Evolutionary conservation across 1,284 basidiomycete species (phyloP), one percentile per base, ranked within the genome.

Genomic region (Neonothopanus nambi): DNA sequence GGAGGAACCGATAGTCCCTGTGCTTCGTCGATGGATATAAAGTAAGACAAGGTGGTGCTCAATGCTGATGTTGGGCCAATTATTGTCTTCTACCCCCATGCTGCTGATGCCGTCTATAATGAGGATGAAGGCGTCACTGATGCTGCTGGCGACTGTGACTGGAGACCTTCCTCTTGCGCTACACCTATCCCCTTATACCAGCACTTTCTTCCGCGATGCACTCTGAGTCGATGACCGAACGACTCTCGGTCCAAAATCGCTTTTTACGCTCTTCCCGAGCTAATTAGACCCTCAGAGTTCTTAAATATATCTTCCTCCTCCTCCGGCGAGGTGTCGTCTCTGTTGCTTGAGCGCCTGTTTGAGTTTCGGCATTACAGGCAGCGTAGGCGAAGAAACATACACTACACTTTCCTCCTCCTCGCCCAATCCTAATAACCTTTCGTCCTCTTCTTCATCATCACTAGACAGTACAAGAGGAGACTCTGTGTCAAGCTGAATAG

Each of bases 201-300:
- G 78, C 60, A 26, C 43, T 33, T 41, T 20, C 60, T 77, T 81
- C 38, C 77, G 74, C 42, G 80, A 67, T 18, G 73, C 64, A 30
- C 73, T 69, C n/a, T n/a, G n/a, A n/a, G n/a, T n/a, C 38, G 76
- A 70, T 18, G 84, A 85, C 44, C 81, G 79, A 54, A 91, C 85
- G 28, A 89, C 89, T 15, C 89, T 79, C 30, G 91, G 75, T 52
- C 82, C 81, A 38, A 91, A 78, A 61, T 91, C 91, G 68, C 82
- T 79, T 65, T 85, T 80, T 1, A 91, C 85, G 57, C 74, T 87
- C 57, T 78, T 75, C 36, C 89, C 79, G 13, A 91, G 77, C 59
- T 80, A 70, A 53, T 87, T 84, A 36, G 91, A 80, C 48, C 78
- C 15, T 78, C 81, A 30, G 90, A 73, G 57, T 85, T 85, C 58